Base-by-base conservation (phyloP, 345 rosid species). In the Carallia brachiata region DNA sequence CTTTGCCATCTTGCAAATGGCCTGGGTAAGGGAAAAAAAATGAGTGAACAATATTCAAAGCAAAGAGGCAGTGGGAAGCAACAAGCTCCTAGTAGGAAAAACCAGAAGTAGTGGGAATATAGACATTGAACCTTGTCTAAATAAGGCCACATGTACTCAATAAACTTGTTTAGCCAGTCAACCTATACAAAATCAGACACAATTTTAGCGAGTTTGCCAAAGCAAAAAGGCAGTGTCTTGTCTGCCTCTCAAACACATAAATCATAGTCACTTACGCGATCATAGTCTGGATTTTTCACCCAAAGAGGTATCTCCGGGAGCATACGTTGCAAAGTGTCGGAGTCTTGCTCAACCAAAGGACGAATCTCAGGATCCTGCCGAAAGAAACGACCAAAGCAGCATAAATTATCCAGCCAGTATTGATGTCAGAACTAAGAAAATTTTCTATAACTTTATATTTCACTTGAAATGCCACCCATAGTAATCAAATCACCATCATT, bases 231-330 rank as follows among this genome's bases (percentile, higher is more conserved):
- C 50, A 56, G 60, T 27, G 0, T 13, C 12, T 56, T 27, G 0
- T 13, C 12, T 56, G 31, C 31, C 32, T 9, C 13, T 10, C 15
- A 27, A 27, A 13, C 60, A 27, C 47, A 62, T 23, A 61, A 27
- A 65, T 7, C 63, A 12, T 47, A 16, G 18, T 17, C 13, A 52
- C 93, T 56, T 84, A 95, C 99, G 39, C 99, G 98, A 72, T 95
- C 99, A 63, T 78, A 83, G 66, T 92, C 98, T 0, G 99, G 99
- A 70, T 85, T 90, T 71, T 95, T 95, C 57, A 95, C 96, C 99
- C 99, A 95, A 6, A 75, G 82, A 0, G 99, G 99, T 73, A 95
- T 90, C 83, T 95, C 98, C 0, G 99, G 98, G 65, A 95, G 86
- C 96, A 95, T 85, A 63, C 84, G 87, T 69, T 75, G 94, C 85